phyloP scores from a whole-genome alignment of 2,329 filamentous ascomycete species.

The Catunica adiposa region DNA sequence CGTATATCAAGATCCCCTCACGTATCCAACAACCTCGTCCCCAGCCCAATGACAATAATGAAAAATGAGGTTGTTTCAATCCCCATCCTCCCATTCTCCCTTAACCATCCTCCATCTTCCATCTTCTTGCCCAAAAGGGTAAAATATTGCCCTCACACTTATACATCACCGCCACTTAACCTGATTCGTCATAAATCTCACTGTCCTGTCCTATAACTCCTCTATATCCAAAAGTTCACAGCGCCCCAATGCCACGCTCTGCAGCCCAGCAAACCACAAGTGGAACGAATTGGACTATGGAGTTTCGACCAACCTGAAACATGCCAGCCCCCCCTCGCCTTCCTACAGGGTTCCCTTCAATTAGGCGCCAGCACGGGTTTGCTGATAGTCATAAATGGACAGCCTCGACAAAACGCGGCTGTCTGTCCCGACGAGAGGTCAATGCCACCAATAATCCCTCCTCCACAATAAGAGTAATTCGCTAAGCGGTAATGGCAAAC shows the following conservation, averaged over 20 bases:
- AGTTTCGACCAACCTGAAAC: slow-evolving; percentile 14
- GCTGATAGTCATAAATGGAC: background rate
- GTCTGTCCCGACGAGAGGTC: background rate
- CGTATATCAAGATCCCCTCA: too few species aligned
- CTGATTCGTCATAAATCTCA: background rate
- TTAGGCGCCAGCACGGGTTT: background rate
- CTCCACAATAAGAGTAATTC: too few species aligned
- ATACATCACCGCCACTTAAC: background rate
- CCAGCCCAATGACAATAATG: background rate
- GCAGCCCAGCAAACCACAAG: background rate
- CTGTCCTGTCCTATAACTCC: background rate
- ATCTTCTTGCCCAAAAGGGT: background rate
- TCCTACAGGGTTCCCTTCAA: background rate
- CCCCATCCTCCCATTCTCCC: background rate
- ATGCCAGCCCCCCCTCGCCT: slow-evolving; percentile 1
- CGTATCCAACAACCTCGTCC: background rate
- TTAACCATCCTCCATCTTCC: background rate
- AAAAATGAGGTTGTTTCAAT: background rate
- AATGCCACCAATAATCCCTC: background rate
- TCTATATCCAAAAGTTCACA: background rate
- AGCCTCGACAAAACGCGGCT: background rate
- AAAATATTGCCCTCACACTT: background rate
- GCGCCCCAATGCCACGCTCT: background rate
- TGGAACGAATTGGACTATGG: slow-evolving; percentile 6
- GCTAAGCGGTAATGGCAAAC: too few species aligned